Conservation (phyloP, 352 stramenopile species). For the Globisporangium spinosum region DNA sequence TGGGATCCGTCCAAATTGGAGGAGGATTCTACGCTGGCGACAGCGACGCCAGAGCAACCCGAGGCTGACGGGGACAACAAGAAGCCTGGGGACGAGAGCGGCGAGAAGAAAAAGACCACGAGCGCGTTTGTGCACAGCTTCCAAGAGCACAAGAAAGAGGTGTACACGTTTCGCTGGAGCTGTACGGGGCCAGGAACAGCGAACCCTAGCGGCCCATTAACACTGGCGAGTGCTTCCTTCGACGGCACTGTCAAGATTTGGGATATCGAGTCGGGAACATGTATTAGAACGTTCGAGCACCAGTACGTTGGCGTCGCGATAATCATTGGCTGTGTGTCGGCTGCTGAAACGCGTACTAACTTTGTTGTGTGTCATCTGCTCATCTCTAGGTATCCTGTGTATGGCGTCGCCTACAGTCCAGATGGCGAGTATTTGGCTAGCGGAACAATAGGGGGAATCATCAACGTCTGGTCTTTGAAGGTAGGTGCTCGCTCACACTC, state of each 20-base stretch:
- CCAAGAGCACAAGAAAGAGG: conserved; percentile 91
- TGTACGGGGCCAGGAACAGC: conserved; percentile 70
- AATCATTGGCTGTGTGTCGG: conserved; percentile 3
- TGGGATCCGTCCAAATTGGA: conserved; percentile 80
- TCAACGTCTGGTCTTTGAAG: conserved; percentile 97
- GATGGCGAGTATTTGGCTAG: conserved; percentile 94
- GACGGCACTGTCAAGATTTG: conserved; percentile 94
- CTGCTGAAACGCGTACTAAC: conserved; percentile 23
- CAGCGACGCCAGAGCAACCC: conserved; percentile 24
- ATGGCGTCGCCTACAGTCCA: conserved; percentile 85
- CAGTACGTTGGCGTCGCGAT: conserved; percentile 64
- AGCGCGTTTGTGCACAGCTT: conserved; percentile 74
- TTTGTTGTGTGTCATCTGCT: conserved; percentile 6
- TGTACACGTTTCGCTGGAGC: conserved; percentile 93
- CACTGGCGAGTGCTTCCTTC: conserved; percentile 94
- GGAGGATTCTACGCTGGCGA: not conserved
- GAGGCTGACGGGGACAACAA: conserved; percentile 29
- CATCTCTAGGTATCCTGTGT: conserved; percentile 67
- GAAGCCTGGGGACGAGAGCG: conserved; percentile 15
- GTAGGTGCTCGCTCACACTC: conserved; percentile 38
- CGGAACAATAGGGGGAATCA: conserved; percentile 94
- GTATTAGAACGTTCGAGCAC: conserved; percentile 90
- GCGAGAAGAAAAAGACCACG: conserved; percentile 24
- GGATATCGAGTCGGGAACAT: conserved; percentile 89
- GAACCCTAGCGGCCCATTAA: conserved; percentile 60